Base-by-base conservation (phyloP, 2,329 filamentous ascomycete genomes). In the Lasiodiplodia sp. region DNA sequence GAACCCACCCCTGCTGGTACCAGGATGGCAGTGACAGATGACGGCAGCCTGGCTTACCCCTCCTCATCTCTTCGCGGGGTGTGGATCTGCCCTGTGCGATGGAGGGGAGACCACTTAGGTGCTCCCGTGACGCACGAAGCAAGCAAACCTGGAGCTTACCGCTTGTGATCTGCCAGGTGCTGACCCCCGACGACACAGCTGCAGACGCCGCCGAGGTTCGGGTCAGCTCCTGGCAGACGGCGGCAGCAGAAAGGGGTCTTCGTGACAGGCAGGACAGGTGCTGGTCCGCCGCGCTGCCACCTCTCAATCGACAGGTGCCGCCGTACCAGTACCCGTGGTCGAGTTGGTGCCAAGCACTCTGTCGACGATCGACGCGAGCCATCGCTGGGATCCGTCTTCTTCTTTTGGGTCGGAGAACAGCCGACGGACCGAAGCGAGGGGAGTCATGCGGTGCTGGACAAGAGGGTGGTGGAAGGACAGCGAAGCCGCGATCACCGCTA, bases 401-500 rank as follows among this genome's bases (percentile, higher is more conserved):
- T 51, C 58, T 51, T 63, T 47, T 60, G 58, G 44, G 1, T 51
- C 58, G 58, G 44, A 52, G 7, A 37, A 18, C 47, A 21, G 16
- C 47, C 60, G 60, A 38, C 47, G 60, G 47, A 28, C 60, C 47
- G 60, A 38, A 21, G 28, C 57, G 40, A 44, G 21, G 7, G 21
- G 58, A 63, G 58, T 63, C 58, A 63, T 63, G 58, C 58, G 25
- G 34, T 63, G 40, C 38, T 60, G 57, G 57, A 18, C 38, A 23
- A 28, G 38, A 60, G 40, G 40, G 47, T 38, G 47, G 28, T 64
- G 31, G 60, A 51, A 52, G 47, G 60, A 64, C 60, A 64, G 47
- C 60, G 60, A 64, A 64, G 60, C 47, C 51, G 60, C 28, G 60
- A 64, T 64, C 60, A 52, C 47, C 60, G 60, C 60, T 64, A 64